phyloP scores from a whole-genome alignment of 2,329 filamentous ascomycete species.

The Fusarium sp. region DNA sequence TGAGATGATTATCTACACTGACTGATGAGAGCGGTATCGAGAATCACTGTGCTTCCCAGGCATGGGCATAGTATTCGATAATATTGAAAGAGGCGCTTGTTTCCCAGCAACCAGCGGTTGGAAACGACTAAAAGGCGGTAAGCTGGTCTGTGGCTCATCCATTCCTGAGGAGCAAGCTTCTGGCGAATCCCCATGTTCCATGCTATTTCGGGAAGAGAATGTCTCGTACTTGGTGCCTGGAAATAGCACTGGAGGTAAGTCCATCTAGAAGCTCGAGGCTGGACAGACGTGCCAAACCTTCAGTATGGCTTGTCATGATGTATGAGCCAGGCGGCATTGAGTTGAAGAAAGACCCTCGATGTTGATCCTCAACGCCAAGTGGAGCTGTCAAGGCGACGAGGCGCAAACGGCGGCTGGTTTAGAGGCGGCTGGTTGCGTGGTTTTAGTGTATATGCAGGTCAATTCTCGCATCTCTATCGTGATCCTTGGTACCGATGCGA shows the following conservation, averaged over 20 bases:
- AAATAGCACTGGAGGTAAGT: slow-evolving; percentile 9
- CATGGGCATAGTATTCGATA: background rate
- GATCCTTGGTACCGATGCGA: slow-evolving; percentile 16
- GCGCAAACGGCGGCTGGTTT: slow-evolving; percentile 42
- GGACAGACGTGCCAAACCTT: slow-evolving; percentile 9
- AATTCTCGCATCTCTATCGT: slow-evolving; percentile 13
- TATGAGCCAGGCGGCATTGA: slow-evolving; percentile 19
- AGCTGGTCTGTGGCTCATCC: slow-evolving; percentile 13
- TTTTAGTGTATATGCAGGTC: slow-evolving; percentile 27
- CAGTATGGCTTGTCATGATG: background rate
- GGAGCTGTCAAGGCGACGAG: slow-evolving; percentile 39
- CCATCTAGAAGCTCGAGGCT: slow-evolving; percentile 3
- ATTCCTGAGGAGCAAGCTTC: slow-evolving; percentile 14
- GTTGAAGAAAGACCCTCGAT: slow-evolving; percentile 30
- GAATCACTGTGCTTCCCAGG: background rate
- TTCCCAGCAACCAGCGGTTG: slow-evolving; percentile 12
- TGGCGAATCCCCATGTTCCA: background rate
- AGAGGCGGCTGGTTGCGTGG: slow-evolving; percentile 32
- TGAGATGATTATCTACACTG: background rate
- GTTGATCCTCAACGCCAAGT: slow-evolving; percentile 37
- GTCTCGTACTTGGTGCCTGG: slow-evolving; percentile 9
- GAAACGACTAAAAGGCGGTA: slow-evolving; percentile 15
- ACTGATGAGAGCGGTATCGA: background rate
- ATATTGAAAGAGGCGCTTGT: slow-evolving; percentile 1
- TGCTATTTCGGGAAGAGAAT: slow-evolving; percentile 8